Percentiles rank a stretch among this genome's conserved stretches.
Conservation (phyloP, 1,284 basidiomycete genomes). For the Sphaerobolus stellatus region DNA sequence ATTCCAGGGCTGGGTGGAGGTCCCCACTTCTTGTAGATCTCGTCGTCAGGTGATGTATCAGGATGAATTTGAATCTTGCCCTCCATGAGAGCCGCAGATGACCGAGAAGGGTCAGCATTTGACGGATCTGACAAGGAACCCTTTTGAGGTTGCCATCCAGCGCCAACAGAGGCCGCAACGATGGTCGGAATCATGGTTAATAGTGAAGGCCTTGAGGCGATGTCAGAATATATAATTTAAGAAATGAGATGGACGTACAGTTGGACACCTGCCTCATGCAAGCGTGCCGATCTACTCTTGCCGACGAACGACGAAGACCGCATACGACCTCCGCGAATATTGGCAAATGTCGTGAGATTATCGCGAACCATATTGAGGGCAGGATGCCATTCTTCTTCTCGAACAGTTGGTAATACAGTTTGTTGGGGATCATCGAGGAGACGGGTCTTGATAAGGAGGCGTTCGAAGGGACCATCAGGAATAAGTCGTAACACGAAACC, state of each 20-base stretch:
- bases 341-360: slow-evolving; percentile 78
- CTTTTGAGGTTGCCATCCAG: slow-evolving; percentile 65
- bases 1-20: slow-evolving; percentile 1
- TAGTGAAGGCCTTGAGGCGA: slow-evolving; percentile 52
- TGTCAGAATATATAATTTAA: slow-evolving; percentile 21
- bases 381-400: slow-evolving; percentile 55
- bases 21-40: slow-evolving; percentile 43
- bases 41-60: slow-evolving; percentile 62
- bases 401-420: slow-evolving; percentile 58
- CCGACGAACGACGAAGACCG: slow-evolving; percentile 81
- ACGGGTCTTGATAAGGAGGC: slow-evolving; percentile 61
- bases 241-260: slow-evolving; percentile 32
- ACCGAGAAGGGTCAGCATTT: slow-evolving; percentile 71
- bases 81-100: slow-evolving; percentile 76
- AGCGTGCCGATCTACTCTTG: slow-evolving; percentile 65
- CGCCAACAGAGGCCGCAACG: slow-evolving; percentile 82
- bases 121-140: slow-evolving; percentile 75
- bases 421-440: slow-evolving; percentile 68
- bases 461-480: slow-evolving; percentile 81
- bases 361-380: slow-evolving; percentile 80
- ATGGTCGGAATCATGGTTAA: slow-evolving; percentile 89
- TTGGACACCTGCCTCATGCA: slow-evolving; percentile 50
- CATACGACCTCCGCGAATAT: slow-evolving; percentile 82
- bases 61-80: slow-evolving; percentile 86
- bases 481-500: slow-evolving; percentile 81